Percentiles rank a stretch among this genome's conserved stretches.
These are phyloP conservation scores for Calonectria honghensis DNA, from an alignment of 2,329 filamentous ascomycete genomes.

Conservation along the genomic window DNA sequence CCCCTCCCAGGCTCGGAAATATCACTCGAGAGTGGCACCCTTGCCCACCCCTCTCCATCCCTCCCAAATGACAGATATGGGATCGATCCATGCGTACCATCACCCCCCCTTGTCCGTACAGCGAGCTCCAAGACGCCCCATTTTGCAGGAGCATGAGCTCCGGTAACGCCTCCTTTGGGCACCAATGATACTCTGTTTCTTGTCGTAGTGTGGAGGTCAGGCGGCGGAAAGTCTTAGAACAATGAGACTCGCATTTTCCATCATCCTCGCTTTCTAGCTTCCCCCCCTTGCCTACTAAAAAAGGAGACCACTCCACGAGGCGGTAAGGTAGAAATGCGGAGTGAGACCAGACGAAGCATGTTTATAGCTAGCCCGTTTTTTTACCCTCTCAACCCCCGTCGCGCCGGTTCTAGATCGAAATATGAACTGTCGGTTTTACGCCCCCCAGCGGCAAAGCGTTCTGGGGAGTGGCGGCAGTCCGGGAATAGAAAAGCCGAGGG, in stretches of 20 bases:
- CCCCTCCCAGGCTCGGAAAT: not conserved
- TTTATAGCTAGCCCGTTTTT: not conserved
- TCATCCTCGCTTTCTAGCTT: not conserved
- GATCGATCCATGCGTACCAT: conserved; percentile 27
- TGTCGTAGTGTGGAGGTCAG: not conserved
- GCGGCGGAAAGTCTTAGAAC: not conserved
- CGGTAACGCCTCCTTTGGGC: conserved; percentile 4
- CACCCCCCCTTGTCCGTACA: conserved; percentile 5
- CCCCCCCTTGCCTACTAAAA: not conserved
- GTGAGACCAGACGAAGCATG: not conserved
- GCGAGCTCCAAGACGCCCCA: conserved; percentile 18
- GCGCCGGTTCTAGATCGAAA: not conserved
- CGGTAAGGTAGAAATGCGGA: not conserved
- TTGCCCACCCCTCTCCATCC: not conserved
- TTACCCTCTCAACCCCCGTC: not conserved
- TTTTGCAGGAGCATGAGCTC: conserved; percentile 34
- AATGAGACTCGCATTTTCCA: not conserved
- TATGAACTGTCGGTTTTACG: conserved; percentile 4
- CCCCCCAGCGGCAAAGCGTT: not conserved
- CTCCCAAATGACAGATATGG: not conserved
- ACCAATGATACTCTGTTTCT: conserved; percentile 6
- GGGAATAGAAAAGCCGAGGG: not conserved
- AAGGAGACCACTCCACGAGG: not conserved
- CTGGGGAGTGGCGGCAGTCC: not conserved
- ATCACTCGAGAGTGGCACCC: not conserved